phyloP scores from a whole-genome alignment of 225 moss, liverwort and hornwort species.

The Antitrichia curtipendula region DNA sequence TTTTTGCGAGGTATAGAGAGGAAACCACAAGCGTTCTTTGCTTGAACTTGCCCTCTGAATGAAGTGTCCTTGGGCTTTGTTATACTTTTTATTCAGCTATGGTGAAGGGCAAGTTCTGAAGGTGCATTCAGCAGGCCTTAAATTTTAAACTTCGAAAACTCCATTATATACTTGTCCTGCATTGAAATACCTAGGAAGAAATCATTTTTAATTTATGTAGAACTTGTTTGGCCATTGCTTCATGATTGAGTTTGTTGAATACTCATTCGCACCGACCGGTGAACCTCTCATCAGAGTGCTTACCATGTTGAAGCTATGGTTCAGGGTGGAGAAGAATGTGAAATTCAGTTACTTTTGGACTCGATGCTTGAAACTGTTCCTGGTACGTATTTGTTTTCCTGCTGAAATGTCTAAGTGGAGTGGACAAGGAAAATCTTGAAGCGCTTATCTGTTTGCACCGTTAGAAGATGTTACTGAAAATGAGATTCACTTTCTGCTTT shows the following conservation, averaged over 20 bases:
- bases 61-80: background rate
- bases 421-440: background rate
- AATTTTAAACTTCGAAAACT: background rate
- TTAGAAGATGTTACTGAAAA: background rate
- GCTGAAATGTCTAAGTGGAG: background rate
- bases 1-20: slow-evolving; percentile 59
- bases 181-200: background rate
- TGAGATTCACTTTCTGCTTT: background rate
- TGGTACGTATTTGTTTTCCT: slow-evolving; percentile 12
- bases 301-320: background rate
- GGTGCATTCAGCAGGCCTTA: background rate
- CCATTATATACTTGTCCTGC: background rate
- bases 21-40: background rate
- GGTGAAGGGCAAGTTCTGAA: background rate
- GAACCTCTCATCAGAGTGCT: background rate
- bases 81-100: background rate
- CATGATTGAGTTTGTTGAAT: background rate
- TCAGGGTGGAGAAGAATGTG: slow-evolving; percentile 93
- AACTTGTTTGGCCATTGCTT: background rate
- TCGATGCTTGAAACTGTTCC: slow-evolving; percentile 53
- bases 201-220: background rate
- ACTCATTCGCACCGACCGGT: background rate
- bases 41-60: background rate
- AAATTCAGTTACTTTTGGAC: slow-evolving; percentile 89
- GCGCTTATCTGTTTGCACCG: background rate